Conservation (phyloP, 2,329 filamentous ascomycete species). For the Chrysoporthe deuterocubensis region DNA sequence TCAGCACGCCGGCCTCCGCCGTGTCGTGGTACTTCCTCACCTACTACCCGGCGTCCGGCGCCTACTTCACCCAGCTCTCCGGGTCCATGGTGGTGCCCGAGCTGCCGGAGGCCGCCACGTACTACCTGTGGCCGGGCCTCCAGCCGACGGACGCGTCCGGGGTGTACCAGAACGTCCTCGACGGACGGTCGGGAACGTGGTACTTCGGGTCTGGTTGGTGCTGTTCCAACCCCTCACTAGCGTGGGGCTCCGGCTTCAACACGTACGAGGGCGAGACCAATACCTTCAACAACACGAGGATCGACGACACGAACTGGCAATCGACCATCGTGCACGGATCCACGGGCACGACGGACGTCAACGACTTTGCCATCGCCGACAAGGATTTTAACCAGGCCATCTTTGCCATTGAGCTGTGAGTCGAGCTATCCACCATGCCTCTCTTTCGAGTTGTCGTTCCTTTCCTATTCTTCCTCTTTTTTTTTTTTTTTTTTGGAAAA, state of each 20-base stretch:
- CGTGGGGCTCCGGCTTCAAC: constrained; percentile 46
- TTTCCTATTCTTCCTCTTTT: not conserved
- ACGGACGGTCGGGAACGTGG: constrained; percentile 45
- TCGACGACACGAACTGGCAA: constrained; percentile 38
- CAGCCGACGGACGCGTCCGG: constrained; percentile 45
- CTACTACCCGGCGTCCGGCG: constrained; percentile 39
- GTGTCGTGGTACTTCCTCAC: constrained; percentile 41
- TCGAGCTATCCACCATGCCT: constrained; percentile 4
- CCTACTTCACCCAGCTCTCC: constrained; percentile 40
- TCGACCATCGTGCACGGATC: constrained; percentile 39
- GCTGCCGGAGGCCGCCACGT: constrained; percentile 39
- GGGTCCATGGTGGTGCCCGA: constrained; percentile 38
- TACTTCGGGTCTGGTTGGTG: constrained; percentile 48
- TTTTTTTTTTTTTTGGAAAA: too few species aligned
- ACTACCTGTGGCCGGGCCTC: constrained; percentile 49
- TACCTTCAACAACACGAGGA: constrained; percentile 38
- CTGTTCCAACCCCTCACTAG: constrained; percentile 43
- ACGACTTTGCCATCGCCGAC: constrained; percentile 39
- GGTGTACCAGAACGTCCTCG: constrained; percentile 48
- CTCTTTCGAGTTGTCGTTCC: not conserved
- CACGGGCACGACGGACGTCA: constrained; percentile 36
- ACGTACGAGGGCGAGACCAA: constrained; percentile 39
- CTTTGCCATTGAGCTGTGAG: constrained; percentile 46
- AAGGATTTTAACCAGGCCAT: constrained; percentile 45
- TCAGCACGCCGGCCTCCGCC: constrained; percentile 36